These are phyloP conservation scores for Takakia lepidozioides DNA, from an alignment of 225 moss, liverwort and hornwort genomes.

Conservation along the genomic window DNA sequence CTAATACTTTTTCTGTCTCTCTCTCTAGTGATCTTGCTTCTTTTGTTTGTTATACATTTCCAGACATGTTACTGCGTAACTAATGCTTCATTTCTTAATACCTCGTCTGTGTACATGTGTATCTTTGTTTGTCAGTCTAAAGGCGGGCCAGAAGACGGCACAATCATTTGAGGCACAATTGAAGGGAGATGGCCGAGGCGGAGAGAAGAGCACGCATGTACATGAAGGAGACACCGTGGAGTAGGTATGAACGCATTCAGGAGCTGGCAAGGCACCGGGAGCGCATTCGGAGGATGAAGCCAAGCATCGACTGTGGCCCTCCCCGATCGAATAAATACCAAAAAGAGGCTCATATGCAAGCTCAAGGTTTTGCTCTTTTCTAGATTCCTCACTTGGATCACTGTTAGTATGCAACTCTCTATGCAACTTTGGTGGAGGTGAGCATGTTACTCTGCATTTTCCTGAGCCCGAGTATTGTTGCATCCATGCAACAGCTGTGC, in stretches of 20 bases:
- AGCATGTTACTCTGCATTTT: neutral
- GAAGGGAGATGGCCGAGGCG: neutral
- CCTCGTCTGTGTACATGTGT: too few relatives aligned
- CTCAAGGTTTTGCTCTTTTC: neutral
- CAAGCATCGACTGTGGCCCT: constrained; percentile 12
- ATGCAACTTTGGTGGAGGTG: too few relatives aligned
- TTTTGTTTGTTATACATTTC: too few relatives aligned
- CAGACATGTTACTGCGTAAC: too few relatives aligned
- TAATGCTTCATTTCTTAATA: too few relatives aligned
- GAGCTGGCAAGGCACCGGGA: constrained; percentile 24
- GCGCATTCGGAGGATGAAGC: constrained; percentile 27
- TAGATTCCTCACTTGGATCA: neutral
- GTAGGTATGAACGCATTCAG: constrained; percentile 28
- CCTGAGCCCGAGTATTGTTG: neutral
- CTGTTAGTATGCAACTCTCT: too few relatives aligned
- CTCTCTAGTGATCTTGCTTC: too few relatives aligned
- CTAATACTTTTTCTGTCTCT: too few relatives aligned
- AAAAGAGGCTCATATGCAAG: constrained; percentile 30
- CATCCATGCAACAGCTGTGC: neutral
- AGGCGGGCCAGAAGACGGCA: too few relatives aligned
- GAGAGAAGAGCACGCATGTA: constrained; percentile 32
- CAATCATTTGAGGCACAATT: too few relatives aligned
- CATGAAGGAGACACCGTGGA: constrained; percentile 31
- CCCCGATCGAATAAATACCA: constrained; percentile 17
- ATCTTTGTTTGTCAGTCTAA: too few relatives aligned